These are phyloP conservation scores for Omphalotus guepiniiformis DNA, from an alignment of 768 basidiomycete genomes.

Conservation along the genomic window DNA sequence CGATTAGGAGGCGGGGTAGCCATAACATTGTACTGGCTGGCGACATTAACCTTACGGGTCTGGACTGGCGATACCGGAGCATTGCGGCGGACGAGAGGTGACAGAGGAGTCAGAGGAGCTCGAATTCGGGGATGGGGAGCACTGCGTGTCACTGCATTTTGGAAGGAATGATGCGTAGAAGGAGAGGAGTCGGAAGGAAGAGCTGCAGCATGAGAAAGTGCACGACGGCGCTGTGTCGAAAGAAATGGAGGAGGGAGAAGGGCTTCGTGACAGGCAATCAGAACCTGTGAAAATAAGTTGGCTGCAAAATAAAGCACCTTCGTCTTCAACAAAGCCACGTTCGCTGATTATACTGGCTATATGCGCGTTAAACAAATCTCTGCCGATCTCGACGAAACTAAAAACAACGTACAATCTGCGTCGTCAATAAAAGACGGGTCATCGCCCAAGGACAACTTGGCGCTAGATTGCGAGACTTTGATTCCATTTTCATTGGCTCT, in stretches of 20 bases:
- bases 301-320: conserved; percentile 32
- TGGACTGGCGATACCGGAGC: conserved; percentile 10
- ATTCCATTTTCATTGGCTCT: conserved; percentile 71
- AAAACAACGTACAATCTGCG: conserved; percentile 34
- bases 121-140: conserved; percentile 19
- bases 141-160: conserved; percentile 25
- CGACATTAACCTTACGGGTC: conserved; percentile 6
- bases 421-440: conserved; percentile 49
- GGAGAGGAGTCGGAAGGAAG: conserved; percentile 27
- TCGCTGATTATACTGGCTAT: conserved; percentile 52
- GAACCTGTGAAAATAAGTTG: conserved; percentile 11
- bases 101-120: conserved; percentile 5
- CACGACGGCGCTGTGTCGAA: conserved; percentile 45
- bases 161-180: conserved; percentile 32
- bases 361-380: conserved; percentile 28
- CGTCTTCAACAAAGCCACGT: conserved; percentile 45
- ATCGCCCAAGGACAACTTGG: conserved; percentile 33
- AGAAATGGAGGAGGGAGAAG: conserved; percentile 59
- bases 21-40: conserved; percentile 28
- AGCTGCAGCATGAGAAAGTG: conserved; percentile 57
- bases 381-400: conserved; percentile 10
- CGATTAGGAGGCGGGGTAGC: conserved; percentile 70
- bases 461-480: conserved; percentile 48
- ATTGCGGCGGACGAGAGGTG: conserved; percentile 7
- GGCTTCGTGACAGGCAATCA: conserved; percentile 29